Evolutionary conservation across 768 basidiomycete species (phyloP).

Genomic region (Russula foetens): DNA sequence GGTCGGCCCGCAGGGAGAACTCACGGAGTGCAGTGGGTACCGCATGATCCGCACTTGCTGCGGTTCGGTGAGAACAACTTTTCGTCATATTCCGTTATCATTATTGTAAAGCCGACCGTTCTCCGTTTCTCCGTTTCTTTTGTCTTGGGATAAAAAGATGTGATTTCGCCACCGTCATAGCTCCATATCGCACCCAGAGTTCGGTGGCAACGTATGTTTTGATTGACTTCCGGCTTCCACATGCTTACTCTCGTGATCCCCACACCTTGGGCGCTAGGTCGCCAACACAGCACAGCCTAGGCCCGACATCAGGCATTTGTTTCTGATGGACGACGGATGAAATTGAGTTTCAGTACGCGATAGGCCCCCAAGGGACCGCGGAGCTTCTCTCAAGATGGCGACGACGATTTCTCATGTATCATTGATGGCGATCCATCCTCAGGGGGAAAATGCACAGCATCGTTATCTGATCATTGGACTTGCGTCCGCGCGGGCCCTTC

Average conservation of each 20-base stretch:
- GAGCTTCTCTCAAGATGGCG: background rate
- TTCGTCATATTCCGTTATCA: too few species aligned
- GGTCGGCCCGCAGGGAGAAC: too few species aligned
- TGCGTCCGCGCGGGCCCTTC: background rate
- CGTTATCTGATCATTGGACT: constrained; percentile 1
- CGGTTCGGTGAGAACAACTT: background rate
- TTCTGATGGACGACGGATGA: constrained; percentile 1
- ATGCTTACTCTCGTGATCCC: background rate
- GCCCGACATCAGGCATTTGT: background rate
- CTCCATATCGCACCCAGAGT: background rate
- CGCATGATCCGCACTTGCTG: background rate
- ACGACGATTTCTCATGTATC: constrained; percentile 3
- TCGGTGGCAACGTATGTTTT: constrained; percentile 4
- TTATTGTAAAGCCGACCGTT: too few species aligned
- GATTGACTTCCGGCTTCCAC: background rate
- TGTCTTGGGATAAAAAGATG: background rate
- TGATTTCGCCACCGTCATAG: background rate
- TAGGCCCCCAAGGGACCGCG: background rate
- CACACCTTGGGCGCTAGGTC: background rate
- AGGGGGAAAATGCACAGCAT: constrained; percentile 1
- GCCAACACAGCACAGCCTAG: background rate
- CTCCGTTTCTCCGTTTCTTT: too few species aligned
- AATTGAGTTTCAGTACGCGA: background rate
- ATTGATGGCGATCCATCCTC: constrained; percentile 8
- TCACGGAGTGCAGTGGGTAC: background rate